Percentiles rank a stretch among this genome's conserved stretches.
These are phyloP conservation scores for Pseudogymnoascus sp. DNA, from an alignment of 2,329 filamentous ascomycete genomes.

Conservation along the genomic window DNA sequence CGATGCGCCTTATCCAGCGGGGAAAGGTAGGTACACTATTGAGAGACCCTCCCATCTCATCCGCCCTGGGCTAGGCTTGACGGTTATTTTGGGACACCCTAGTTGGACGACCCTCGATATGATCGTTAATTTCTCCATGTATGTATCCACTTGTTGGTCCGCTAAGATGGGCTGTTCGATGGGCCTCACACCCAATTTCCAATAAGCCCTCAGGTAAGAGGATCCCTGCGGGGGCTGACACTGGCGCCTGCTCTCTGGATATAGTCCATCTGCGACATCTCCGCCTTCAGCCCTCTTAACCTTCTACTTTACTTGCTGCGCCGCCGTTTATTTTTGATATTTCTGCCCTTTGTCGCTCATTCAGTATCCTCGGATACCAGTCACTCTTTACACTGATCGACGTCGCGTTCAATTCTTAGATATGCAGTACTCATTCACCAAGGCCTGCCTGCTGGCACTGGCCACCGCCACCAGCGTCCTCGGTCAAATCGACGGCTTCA, in stretches of 20 bases:
- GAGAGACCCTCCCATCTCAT: not conserved
- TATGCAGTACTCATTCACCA: conserved; percentile 2
- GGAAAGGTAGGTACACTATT: not conserved
- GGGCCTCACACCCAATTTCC: conserved; percentile 2
- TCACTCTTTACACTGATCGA: conserved; percentile 2
- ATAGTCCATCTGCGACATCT: not conserved
- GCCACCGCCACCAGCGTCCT: conserved; percentile 40
- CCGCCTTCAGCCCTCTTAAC: not conserved
- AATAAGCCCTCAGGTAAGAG: not conserved
- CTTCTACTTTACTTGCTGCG: not conserved
- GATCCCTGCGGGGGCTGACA: not conserved
- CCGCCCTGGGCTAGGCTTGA: not conserved
- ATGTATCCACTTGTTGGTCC: not conserved
- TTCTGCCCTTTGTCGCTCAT: not conserved
- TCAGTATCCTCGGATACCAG: conserved; percentile 10
- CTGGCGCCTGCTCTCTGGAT: not conserved
- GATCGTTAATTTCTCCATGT: not conserved
- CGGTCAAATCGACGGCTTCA: conserved; percentile 49
- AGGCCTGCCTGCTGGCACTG: conserved; percentile 21
- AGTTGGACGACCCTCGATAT: not conserved
- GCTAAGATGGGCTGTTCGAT: not conserved
- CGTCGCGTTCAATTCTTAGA: not conserved
- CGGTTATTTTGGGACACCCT: not conserved
- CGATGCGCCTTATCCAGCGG: not conserved
- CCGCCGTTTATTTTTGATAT: not conserved